Conservation (phyloP, 768 basidiomycete species). For the Pleurotus cornucopiae region DNA sequence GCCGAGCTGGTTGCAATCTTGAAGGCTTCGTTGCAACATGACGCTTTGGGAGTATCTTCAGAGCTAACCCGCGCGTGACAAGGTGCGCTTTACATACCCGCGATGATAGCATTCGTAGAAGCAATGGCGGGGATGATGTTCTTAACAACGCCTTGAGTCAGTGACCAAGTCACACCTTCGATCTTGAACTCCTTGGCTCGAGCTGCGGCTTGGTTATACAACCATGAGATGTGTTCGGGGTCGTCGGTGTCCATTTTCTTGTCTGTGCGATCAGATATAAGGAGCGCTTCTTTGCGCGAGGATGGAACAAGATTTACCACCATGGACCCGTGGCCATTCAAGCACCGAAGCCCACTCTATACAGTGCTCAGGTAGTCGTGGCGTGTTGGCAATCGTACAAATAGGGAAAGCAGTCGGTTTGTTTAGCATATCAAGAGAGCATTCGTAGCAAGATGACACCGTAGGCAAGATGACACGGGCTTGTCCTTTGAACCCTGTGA, state of each 20-base stretch:
- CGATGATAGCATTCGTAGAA: conserved; percentile 97
- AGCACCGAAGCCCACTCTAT: conserved; percentile 99
- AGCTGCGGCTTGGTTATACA: conserved; percentile 73
- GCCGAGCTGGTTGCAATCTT: conserved; percentile 97
- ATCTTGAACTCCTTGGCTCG: conserved; percentile 95
- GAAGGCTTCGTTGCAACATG: conserved; percentile 98
- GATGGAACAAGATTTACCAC: conserved; percentile 45
- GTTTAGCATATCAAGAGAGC: conserved; percentile 96
- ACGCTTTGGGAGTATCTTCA: conserved; percentile 46
- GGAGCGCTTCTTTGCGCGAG: neutral
- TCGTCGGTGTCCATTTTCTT: conserved; percentile 97
- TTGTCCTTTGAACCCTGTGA: conserved; percentile 94
- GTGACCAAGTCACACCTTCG: conserved; percentile 95
- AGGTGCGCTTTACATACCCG: conserved; percentile 49
- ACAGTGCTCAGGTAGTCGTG: conserved; percentile 95
- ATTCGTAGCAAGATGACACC: conserved; percentile 95
- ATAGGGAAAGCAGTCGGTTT: conserved; percentile 97
- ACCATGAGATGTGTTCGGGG: conserved; percentile 94
- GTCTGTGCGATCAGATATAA: conserved; percentile 40
- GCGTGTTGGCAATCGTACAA: conserved; percentile 98
- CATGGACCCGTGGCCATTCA: conserved; percentile 94
- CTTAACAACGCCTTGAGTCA: conserved; percentile 98
- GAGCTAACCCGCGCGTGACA: neutral
- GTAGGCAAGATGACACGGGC: conserved; percentile 95
- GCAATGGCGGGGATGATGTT: conserved; percentile 99